A percentile compares a stretch with the other conserved stretches of the same genome.
Conservation (phyloP, 2,329 filamentous ascomycete genomes). For the Clarireedia monteithiana region DNA sequence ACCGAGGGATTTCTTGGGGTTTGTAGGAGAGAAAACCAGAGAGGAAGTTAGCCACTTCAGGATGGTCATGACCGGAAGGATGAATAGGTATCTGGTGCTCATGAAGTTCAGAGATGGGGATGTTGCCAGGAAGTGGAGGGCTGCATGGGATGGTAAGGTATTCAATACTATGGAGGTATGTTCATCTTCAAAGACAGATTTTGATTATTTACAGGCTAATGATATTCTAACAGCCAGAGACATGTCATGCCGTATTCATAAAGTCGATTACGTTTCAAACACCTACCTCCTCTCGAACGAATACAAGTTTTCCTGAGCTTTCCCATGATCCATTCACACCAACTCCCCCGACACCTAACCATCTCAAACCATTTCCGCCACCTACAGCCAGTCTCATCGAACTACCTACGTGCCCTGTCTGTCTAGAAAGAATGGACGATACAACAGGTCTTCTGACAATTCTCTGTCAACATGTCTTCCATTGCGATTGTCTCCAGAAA, state of each 20-base stretch:
- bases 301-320: constrained; percentile 47
- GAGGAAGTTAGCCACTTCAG: constrained; percentile 86
- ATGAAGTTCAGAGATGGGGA: constrained; percentile 81
- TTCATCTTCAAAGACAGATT: constrained; percentile 10
- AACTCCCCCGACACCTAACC: constrained; percentile 33
- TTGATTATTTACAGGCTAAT: background rate
- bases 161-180: constrained; percentile 86
- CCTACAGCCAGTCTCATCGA: constrained; percentile 80
- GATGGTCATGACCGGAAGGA: constrained; percentile 81
- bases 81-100: constrained; percentile 90
- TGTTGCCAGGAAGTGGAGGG: constrained; percentile 71
- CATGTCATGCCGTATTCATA: constrained; percentile 91
- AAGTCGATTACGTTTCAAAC: constrained; percentile 78
- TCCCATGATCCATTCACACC: constrained; percentile 58
- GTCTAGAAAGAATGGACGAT: constrained; percentile 96
- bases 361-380: constrained; percentile 51
- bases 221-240: constrained; percentile 58
- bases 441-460: constrained; percentile 93
- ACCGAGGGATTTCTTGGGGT: constrained; percentile 82
- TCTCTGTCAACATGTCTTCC: constrained; percentile 94
- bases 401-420: constrained; percentile 91
- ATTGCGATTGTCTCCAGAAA: constrained; percentile 91
- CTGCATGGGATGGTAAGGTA: constrained; percentile 83
- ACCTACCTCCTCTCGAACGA: constrained; percentile 20
- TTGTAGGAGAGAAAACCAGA: constrained; percentile 80